These are phyloP conservation scores for Paramecium caudatum DNA, from an alignment of 73 alveolate species.

Conservation along the genomic window DNA sequence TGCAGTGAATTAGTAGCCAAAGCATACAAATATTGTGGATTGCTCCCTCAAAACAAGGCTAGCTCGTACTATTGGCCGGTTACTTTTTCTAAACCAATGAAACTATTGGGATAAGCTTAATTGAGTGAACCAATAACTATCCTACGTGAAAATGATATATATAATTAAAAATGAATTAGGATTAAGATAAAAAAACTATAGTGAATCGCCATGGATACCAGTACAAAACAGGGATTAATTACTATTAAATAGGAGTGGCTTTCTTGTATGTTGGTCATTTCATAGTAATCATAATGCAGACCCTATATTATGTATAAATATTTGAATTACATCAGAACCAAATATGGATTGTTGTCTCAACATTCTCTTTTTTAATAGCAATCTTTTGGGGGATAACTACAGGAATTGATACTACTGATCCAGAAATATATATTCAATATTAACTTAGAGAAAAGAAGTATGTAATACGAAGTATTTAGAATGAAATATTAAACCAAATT, in stretches of 20 bases:
- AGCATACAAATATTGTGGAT: conserved; percentile 28
- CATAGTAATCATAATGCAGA: neutral
- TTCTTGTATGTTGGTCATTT: neutral
- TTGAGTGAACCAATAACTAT: neutral
- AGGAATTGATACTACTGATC: conserved; percentile 65
- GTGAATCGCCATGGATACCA: conserved; percentile 63
- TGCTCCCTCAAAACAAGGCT: neutral
- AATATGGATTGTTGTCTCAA: neutral
- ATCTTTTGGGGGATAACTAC: conserved; percentile 43
- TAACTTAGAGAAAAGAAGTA: neutral
- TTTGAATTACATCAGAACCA: conserved; percentile 28
- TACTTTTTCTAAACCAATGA: neutral
- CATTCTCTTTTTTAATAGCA: neutral
- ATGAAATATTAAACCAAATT: neutral
- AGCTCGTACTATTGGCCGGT: neutral
- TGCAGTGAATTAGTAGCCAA: neutral
- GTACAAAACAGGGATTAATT: conserved; percentile 42
- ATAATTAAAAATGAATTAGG: conserved; percentile 15
- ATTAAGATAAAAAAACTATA: neutral
- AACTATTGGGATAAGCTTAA: neutral
- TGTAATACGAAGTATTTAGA: neutral
- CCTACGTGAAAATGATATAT: neutral
- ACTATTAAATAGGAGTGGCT: conserved; percentile 1
- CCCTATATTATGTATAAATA: conserved; percentile 16
- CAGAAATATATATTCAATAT: conserved; percentile 6